phyloP scores from a whole-genome alignment of 164 flowering plant genomes.

The Magnolia kwangsiensis region DNA sequence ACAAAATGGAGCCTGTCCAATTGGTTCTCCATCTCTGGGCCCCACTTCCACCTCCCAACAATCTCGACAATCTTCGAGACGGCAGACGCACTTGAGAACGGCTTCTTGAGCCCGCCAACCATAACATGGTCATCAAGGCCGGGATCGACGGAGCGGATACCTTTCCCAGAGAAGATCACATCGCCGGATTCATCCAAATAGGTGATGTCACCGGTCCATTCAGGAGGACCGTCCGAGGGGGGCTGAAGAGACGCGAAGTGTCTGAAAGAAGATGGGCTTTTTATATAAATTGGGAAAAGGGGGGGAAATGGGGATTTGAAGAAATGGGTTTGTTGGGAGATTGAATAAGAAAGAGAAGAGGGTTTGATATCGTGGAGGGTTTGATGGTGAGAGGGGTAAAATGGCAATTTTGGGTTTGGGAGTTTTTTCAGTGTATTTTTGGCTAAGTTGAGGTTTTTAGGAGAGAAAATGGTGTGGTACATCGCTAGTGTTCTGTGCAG shows the following conservation, averaged over 20 bases:
- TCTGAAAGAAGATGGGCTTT: neutral
- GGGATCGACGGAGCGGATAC: slow-evolving; percentile 74
- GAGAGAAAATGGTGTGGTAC: slow-evolving; percentile 5
- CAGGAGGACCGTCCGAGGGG: slow-evolving; percentile 24
- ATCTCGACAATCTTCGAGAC: slow-evolving; percentile 83
- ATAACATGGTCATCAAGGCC: slow-evolving; percentile 87
- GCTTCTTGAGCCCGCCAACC: slow-evolving; percentile 80
- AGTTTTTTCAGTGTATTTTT: slow-evolving; percentile 7
- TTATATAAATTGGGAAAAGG: neutral
- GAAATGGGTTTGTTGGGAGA: slow-evolving; percentile 1
- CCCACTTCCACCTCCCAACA: slow-evolving; percentile 96
- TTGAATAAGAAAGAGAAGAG: neutral
- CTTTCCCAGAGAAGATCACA: slow-evolving; percentile 70
- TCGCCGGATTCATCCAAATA: slow-evolving; percentile 82
- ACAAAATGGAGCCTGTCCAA: slow-evolving; percentile 81
- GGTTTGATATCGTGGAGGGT: neutral
- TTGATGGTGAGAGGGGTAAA: neutral
- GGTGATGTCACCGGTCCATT: slow-evolving; percentile 82
- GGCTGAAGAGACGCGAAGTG: neutral
- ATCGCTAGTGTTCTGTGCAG: neutral
- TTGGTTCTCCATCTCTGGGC: slow-evolving; percentile 90
- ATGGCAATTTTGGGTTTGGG: slow-evolving; percentile 10
- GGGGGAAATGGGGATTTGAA: slow-evolving; percentile 1
- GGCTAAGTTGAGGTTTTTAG: slow-evolving; percentile 20
- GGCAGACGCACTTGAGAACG: slow-evolving; percentile 58